Conservation (phyloP, 202 grass and related monocot species). For the Setaria italica region DNA sequence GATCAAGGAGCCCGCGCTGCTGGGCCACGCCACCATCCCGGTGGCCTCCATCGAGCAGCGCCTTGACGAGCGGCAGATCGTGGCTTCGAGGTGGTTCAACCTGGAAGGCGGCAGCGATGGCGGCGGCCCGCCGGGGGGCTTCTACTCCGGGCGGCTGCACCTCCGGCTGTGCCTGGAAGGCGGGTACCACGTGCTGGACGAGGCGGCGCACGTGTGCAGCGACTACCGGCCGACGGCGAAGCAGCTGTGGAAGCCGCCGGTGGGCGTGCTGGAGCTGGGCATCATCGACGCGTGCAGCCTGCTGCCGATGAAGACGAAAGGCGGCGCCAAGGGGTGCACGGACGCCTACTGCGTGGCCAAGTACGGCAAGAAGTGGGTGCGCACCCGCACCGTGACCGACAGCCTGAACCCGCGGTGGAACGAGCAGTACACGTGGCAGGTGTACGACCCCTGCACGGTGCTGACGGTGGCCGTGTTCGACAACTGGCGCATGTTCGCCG, state of each 20-base stretch:
- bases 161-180: conserved; percentile 83
- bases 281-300: conserved; percentile 74
- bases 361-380: conserved; percentile 98
- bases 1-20: conserved; percentile 67
- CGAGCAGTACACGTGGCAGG: conserved; percentile 99
- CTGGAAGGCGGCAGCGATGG: conserved; percentile 42
- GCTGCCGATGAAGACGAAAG: conserved; percentile 87
- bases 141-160: conserved; percentile 83
- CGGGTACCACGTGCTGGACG: conserved; percentile 92
- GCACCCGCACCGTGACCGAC: conserved; percentile 85
- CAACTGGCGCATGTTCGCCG: conserved; percentile 92
- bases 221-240: conserved; percentile 96
- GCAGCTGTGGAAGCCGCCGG: conserved; percentile 85
- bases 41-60: conserved; percentile 77
- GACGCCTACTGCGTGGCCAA: conserved; percentile 97
- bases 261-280: conserved; percentile 89
- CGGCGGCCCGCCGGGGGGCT: conserved; percentile 15
- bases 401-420: conserved; percentile 90
- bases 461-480: conserved; percentile 91
- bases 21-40: conserved; percentile 66
- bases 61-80: conserved; percentile 75
- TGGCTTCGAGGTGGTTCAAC: conserved; percentile 75
- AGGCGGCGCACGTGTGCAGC: conserved; percentile 97
- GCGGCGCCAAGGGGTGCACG: conserved; percentile 80
- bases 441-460: conserved; percentile 95